phyloP scores from a whole-genome alignment of 805 yeast species.

The Wickerhamiella australiensis region DNA sequence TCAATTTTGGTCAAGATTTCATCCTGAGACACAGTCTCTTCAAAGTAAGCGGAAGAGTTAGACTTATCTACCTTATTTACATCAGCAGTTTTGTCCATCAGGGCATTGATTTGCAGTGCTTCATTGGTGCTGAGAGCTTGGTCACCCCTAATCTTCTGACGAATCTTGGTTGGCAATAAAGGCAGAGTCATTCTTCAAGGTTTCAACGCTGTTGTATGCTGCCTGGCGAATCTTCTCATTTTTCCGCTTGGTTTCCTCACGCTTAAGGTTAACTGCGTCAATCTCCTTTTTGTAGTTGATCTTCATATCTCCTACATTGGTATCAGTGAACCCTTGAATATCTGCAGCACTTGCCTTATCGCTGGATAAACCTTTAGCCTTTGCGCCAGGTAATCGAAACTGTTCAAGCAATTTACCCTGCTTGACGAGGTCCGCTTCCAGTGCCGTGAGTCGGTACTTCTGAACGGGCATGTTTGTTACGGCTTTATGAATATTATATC shows the following conservation, averaged over 20 bases:
- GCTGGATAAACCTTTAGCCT: neutral
- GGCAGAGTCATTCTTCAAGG: neutral
- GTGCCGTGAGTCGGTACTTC: neutral
- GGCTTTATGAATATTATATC: neutral
- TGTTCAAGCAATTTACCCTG: neutral
- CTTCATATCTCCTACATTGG: neutral
- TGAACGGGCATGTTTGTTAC: neutral
- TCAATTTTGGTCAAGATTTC: too few species aligned
- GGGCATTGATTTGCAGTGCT: too few species aligned
- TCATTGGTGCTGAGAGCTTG: too few species aligned
- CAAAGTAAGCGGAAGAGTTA: too few species aligned
- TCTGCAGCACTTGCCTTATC: neutral
- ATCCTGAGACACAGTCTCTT: too few species aligned
- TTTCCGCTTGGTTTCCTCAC: neutral
- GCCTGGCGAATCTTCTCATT: neutral
- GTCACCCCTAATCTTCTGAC: too few species aligned
- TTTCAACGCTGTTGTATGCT: neutral
- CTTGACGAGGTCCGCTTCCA: neutral
- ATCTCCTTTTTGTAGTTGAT: neutral
- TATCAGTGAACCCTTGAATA: neutral
- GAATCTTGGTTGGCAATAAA: neutral
- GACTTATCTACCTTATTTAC: too few species aligned
- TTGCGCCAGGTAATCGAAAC: neutral
- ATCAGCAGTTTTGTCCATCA: too few species aligned
- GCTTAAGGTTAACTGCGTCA: neutral